Evolutionary conservation across 2,329 filamentous ascomycete genomes (phyloP).

Genomic region (Aspergillus sergii): DNA sequence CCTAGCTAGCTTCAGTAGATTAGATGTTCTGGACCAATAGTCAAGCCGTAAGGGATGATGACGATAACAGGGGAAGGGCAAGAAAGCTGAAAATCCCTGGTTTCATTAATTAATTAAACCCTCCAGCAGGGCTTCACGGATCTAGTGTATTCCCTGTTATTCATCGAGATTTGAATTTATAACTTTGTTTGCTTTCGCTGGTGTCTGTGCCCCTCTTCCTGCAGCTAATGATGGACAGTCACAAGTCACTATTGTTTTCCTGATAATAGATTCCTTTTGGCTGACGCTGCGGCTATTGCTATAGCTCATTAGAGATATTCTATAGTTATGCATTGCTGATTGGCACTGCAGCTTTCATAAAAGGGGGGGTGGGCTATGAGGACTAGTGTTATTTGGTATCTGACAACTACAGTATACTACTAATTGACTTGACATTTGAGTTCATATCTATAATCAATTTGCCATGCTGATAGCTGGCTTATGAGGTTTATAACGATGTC

Average conservation of each 20-base stretch:
- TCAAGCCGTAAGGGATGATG: slow-evolving; percentile 13
- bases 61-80: background rate
- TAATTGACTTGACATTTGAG: background rate
- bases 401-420: too few relatives aligned
- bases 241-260: background rate
- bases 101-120: background rate
- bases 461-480: background rate
- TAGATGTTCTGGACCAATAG: slow-evolving; percentile 12
- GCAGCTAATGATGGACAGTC: background rate
- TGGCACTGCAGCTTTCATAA: background rate
- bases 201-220: background rate
- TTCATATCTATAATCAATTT: background rate
- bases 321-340: background rate
- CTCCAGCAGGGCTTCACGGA: background rate
- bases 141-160: background rate
- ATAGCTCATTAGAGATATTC: background rate
- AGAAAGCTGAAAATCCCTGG: slow-evolving; percentile 17
- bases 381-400: background rate
- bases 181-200: slow-evolving; percentile 1
- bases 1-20: slow-evolving; percentile 1
- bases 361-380: too few relatives aligned
- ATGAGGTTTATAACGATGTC: background rate
- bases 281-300: background rate
- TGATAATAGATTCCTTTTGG: background rate
- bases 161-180: background rate